Conservation (phyloP, 768 basidiomycete genomes). For the Russula griseocarnosa region DNA sequence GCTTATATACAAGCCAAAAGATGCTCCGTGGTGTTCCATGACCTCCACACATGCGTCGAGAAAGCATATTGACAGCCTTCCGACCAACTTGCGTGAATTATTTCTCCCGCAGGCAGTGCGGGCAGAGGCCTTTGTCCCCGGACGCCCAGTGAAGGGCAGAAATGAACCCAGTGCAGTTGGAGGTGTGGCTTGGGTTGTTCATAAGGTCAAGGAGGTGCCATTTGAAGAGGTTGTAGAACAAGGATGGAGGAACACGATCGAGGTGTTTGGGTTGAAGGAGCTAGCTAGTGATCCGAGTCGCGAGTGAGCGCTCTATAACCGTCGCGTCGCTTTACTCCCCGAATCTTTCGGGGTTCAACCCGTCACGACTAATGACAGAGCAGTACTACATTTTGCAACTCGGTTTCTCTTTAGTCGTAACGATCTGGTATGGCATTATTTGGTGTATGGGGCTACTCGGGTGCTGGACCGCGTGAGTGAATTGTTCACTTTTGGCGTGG, state of each 20-base stretch:
- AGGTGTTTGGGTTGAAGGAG: conserved; percentile 48
- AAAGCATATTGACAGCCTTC: conserved; percentile 45
- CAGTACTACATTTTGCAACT: background rate
- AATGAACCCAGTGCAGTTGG: conserved; percentile 69
- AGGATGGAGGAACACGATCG: conserved; percentile 61
- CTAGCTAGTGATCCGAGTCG: background rate
- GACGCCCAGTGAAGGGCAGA: conserved; percentile 67
- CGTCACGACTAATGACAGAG: background rate
- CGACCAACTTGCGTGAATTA: conserved; percentile 41
- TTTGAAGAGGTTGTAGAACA: conserved; percentile 54
- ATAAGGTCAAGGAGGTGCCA: conserved; percentile 43
- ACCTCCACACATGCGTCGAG: conserved; percentile 63
- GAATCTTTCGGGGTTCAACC: background rate
- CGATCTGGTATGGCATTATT: conserved; percentile 41
- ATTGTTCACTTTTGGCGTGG: background rate
- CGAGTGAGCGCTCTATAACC: background rate
- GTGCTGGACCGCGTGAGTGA: conserved; percentile 32
- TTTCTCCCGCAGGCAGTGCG: conserved; percentile 53
- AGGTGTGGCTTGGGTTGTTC: conserved; percentile 69
- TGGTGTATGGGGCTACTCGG: conserved; percentile 39
- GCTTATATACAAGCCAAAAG: conserved; percentile 34
- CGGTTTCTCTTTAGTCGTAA: conserved; percentile 21
- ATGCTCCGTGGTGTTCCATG: conserved; percentile 72
- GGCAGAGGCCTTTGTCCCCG: conserved; percentile 54
- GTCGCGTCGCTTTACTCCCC: no score